A percentile compares a stretch with the other conserved stretches of the same genome.
Conservation (phyloP, 2,329 filamentous ascomycete species). For the Akanthomyces lecanii region DNA sequence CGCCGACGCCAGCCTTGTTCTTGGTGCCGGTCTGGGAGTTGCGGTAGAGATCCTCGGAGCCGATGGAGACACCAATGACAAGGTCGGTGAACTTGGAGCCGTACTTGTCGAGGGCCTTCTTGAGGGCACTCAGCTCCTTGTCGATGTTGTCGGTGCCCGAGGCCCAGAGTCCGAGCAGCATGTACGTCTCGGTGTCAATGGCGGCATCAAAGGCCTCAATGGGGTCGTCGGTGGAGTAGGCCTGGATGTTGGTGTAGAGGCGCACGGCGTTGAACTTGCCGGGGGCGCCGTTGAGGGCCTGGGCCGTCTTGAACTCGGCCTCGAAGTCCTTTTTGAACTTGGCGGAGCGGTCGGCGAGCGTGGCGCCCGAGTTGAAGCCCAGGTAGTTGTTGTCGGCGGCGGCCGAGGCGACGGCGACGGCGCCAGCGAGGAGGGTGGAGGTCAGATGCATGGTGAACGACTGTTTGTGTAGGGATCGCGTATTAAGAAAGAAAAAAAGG, state of each 20-base stretch:
- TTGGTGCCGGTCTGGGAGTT: slow-evolving; percentile 55
- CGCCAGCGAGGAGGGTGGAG: slow-evolving; percentile 34
- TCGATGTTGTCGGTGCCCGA: slow-evolving; percentile 51
- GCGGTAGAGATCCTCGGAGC: slow-evolving; percentile 65
- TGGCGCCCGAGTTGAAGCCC: slow-evolving; percentile 51
- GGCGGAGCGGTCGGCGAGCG: slow-evolving; percentile 42
- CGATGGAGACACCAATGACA: slow-evolving; percentile 61
- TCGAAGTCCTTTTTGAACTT: slow-evolving; percentile 50
- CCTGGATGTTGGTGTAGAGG: slow-evolving; percentile 65
- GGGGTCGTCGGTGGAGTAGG: slow-evolving; percentile 66
- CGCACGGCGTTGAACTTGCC: slow-evolving; percentile 56
- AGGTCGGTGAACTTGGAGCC: slow-evolving; percentile 51
- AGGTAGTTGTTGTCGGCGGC: slow-evolving; percentile 45
- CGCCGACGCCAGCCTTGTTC: slow-evolving; percentile 58
- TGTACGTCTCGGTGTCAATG: slow-evolving; percentile 53
- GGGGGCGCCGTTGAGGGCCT: slow-evolving; percentile 42
- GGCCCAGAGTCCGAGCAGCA: slow-evolving; percentile 64
- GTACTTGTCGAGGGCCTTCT: slow-evolving; percentile 50
- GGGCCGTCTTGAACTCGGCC: slow-evolving; percentile 39
- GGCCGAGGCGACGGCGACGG: slow-evolving; percentile 33
- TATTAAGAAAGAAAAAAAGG: background rate
- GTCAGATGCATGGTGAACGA: slow-evolving; percentile 39
- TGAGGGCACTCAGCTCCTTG: slow-evolving; percentile 57
- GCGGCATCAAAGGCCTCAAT: slow-evolving; percentile 75
- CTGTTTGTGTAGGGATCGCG: background rate